Evolutionary conservation across 352 stramenopile species (phyloP).

Genomic region (Phytophthora brassicae): DNA sequence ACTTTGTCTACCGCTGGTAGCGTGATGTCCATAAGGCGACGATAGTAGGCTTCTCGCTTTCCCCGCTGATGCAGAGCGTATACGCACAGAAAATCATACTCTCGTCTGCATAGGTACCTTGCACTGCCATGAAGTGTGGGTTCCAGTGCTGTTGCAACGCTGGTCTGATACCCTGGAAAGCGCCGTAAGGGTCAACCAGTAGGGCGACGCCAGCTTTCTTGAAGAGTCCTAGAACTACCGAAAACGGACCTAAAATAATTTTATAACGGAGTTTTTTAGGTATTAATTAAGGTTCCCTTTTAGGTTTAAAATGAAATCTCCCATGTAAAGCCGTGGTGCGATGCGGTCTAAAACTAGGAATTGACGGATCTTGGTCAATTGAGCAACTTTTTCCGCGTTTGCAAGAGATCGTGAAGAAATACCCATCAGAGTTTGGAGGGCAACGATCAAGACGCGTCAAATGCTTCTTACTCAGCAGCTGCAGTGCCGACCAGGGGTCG

Average conservation of each 20-base stretch:
- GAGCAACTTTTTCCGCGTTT: not conserved
- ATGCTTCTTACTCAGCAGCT: no score
- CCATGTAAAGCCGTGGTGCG: not conserved
- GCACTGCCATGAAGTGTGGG: not conserved
- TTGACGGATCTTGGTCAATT: not conserved
- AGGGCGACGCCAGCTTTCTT: not conserved
- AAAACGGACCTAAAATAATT: no score
- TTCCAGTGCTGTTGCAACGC: not conserved
- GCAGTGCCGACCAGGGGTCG: no score
- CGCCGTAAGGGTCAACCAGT: not conserved
- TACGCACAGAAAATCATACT: not conserved
- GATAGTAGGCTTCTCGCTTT: not conserved
- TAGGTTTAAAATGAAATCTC: no score
- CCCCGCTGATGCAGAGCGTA: not conserved
- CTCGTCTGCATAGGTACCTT: not conserved
- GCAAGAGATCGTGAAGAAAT: not conserved
- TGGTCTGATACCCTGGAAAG: not conserved
- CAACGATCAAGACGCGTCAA: not conserved
- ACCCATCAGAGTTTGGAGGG: not conserved
- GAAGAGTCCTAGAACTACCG: no score
- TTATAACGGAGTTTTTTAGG: no score
- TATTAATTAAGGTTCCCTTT: no score
- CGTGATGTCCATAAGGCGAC: not conserved
- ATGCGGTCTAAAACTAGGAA: not conserved
- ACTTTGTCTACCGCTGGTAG: not conserved